phyloP scores from a whole-genome alignment of 495 filamentous ascomycete species.

The Penicillium bovifimosum region DNA sequence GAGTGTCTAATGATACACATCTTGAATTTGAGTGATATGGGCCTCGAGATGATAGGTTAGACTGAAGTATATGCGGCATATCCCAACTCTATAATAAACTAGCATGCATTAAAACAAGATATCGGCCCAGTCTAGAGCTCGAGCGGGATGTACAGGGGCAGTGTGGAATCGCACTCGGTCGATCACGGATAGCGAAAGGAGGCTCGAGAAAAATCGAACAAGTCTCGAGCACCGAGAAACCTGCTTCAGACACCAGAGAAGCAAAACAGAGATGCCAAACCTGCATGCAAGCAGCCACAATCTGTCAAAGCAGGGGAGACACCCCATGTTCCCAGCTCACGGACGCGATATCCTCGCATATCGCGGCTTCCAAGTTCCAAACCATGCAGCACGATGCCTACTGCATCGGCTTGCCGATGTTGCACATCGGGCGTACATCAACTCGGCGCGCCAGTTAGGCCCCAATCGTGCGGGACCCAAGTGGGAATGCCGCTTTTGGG shows the following conservation, averaged over 20 bases:
- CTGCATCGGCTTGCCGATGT: slow-evolving; percentile 7
- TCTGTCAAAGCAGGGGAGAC: background rate
- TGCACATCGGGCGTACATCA: slow-evolving; percentile 3
- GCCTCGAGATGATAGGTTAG: background rate
- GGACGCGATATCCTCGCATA: background rate
- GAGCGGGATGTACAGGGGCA: background rate
- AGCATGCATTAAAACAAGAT: background rate
- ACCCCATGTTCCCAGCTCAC: background rate
- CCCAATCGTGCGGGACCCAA: background rate
- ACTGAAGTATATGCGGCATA: background rate
- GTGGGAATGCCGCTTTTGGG: background rate
- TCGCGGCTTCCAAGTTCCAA: background rate
- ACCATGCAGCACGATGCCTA: background rate
- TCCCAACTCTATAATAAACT: background rate
- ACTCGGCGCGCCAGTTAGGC: slow-evolving; percentile 1
- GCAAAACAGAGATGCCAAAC: background rate
- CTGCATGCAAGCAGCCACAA: background rate
- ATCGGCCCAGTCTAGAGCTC: slow-evolving; percentile 10
- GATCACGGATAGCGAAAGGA: slow-evolving; percentile 7
- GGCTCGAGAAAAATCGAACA: background rate
- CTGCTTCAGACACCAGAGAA: background rate
- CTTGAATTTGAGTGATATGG: no score
- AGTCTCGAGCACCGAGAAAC: background rate
- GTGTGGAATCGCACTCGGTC: slow-evolving; percentile 1
- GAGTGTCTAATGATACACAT: background rate